phyloP scores from a whole-genome alignment of 1,284 basidiomycete genomes.

The Moesziomyces antarcticus region DNA sequence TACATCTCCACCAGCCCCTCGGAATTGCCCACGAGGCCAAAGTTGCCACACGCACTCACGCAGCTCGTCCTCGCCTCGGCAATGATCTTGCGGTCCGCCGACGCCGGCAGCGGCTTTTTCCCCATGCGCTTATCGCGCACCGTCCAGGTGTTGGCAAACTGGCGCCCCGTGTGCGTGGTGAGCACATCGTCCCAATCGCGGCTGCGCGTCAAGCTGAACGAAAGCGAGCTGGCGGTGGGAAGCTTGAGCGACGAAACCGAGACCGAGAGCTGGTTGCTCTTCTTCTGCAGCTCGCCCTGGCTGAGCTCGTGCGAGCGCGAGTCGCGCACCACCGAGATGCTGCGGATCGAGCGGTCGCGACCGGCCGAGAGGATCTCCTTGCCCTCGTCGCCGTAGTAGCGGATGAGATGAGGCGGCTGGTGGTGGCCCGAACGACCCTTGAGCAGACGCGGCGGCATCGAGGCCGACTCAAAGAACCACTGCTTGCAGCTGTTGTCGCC shows the following conservation, averaged over 20 bases:
- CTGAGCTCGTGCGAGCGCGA: constrained; percentile 80
- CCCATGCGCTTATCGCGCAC: constrained; percentile 60
- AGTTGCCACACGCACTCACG: constrained; percentile 95
- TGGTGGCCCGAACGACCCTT: constrained; percentile 94
- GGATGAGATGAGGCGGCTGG: constrained; percentile 87
- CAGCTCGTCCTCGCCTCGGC: constrained; percentile 71
- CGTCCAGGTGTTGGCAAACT: constrained; percentile 57
- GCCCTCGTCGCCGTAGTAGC: constrained; percentile 95
- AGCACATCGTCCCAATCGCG: constrained; percentile 99
- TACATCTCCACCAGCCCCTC: constrained; percentile 62
- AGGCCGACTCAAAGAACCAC: constrained; percentile 91
- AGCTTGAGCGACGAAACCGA: constrained; percentile 73
- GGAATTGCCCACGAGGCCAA: constrained; percentile 76
- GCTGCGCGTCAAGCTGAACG: constrained; percentile 81
- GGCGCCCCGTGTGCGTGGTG: constrained; percentile 81
- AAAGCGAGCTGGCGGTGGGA: constrained; percentile 80
- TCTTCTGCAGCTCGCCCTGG: constrained; percentile 83
- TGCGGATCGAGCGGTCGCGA: constrained; percentile 83
- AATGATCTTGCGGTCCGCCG: constrained; percentile 36
- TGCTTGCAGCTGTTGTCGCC: constrained; percentile 72
- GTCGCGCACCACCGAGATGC: constrained; percentile 83
- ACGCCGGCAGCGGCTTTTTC: constrained; percentile 43
- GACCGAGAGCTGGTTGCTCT: constrained; percentile 82
- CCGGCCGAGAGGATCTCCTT: constrained; percentile 79
- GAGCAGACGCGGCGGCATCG: constrained; percentile 76